A percentile compares a stretch with the other conserved stretches of the same genome.
Evolutionary conservation across 345 rosid species (phyloP).

Genomic region (Eucalyptus shirleyi): DNA sequence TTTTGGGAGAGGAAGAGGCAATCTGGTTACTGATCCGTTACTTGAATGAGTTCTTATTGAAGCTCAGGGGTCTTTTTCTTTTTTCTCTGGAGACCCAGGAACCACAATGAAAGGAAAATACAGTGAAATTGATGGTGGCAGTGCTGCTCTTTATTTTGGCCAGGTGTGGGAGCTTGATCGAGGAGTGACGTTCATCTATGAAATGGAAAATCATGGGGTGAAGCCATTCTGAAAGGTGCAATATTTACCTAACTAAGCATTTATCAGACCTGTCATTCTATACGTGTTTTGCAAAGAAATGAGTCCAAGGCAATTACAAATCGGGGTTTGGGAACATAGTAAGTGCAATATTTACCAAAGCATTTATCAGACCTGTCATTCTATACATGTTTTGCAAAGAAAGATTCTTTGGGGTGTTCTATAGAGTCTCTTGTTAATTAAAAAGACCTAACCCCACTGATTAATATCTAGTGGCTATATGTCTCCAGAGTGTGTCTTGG

Average conservation of each 20-base stretch:
- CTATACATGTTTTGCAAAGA: background rate
- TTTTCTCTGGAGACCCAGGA: slow-evolving; percentile 63
- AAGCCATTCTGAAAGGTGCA: background rate
- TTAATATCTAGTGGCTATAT: background rate
- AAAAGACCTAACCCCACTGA: background rate
- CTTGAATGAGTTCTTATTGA: slow-evolving; percentile 61
- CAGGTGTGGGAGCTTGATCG: slow-evolving; percentile 49
- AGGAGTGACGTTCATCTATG: background rate
- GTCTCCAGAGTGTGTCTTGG: slow-evolving; percentile 7
- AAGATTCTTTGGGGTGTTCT: background rate
- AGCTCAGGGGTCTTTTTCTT: slow-evolving; percentile 49
- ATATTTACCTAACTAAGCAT: background rate
- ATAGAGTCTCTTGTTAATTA: background rate
- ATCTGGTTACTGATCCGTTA: slow-evolving; percentile 67
- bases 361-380: background rate
- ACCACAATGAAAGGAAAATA: slow-evolving; percentile 67
- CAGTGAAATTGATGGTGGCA: slow-evolving; percentile 37
- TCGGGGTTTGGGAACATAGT: slow-evolving; percentile 36
- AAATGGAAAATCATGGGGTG: background rate
- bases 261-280: background rate
- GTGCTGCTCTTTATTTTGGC: slow-evolving; percentile 69
- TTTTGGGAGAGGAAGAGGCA: slow-evolving; percentile 70
- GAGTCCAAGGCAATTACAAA: slow-evolving; percentile 15
- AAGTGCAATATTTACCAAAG: background rate
- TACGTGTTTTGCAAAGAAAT: background rate